Conservation (phyloP, 2,329 filamentous ascomycete genomes). For the Xylariaceae sp. region DNA sequence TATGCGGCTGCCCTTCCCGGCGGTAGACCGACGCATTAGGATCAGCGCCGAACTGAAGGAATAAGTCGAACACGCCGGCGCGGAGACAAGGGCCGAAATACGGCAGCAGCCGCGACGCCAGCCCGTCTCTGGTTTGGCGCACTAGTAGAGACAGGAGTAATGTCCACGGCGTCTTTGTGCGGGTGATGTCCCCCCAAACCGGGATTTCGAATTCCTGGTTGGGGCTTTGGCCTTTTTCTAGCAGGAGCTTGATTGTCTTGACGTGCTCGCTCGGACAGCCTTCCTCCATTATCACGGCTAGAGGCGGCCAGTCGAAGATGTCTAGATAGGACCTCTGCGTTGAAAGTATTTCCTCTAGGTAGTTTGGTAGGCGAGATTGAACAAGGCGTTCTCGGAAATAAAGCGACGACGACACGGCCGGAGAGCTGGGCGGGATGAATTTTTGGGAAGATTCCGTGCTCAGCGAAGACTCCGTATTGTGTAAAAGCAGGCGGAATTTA, state of each 20-base stretch:
- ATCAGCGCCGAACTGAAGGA: conserved; percentile 4
- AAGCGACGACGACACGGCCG: background rate
- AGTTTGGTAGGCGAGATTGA: conserved; percentile 12
- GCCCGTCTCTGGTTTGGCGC: conserved; percentile 11
- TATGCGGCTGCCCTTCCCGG: conserved; percentile 6
- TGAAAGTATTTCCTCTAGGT: conserved; percentile 8
- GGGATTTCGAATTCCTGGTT: conserved; percentile 3
- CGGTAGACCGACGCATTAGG: conserved; percentile 10
- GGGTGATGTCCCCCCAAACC: background rate
- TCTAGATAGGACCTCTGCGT: conserved; percentile 1
- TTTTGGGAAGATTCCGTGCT: background rate
- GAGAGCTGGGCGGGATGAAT: background rate
- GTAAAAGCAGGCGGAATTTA: conserved; percentile 8
- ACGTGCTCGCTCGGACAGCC: conserved; percentile 9
- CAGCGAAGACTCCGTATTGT: background rate
- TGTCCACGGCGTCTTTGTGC: conserved; percentile 8
- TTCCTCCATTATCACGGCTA: conserved; percentile 8
- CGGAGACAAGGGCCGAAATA: conserved; percentile 8
- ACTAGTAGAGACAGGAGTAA: conserved; percentile 4
- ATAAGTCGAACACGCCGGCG: conserved; percentile 8
- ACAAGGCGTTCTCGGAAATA: conserved; percentile 14
- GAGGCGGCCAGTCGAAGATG: conserved; percentile 6
- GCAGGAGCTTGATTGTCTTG: conserved; percentile 10
- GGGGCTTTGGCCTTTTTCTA: conserved; percentile 5
- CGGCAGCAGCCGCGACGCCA: conserved; percentile 11